These are phyloP conservation scores for Glarea lozoyensis DNA, from an alignment of 495 filamentous ascomycete genomes.

Conservation along the genomic window DNA sequence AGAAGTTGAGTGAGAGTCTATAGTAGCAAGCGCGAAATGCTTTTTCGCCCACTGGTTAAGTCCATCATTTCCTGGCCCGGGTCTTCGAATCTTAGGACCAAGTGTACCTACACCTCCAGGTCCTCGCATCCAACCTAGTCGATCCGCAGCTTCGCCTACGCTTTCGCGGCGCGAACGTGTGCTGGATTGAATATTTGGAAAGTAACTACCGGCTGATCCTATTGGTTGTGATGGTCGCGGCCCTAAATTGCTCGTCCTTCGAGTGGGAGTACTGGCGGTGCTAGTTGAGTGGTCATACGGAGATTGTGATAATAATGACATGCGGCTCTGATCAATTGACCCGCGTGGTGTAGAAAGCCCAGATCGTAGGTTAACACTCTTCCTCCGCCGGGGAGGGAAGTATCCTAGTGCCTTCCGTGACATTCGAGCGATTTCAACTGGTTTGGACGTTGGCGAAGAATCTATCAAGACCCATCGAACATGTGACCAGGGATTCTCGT, in stretches of 20 bases:
- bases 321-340: slow-evolving; percentile 46
- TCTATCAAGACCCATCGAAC: slow-evolving; percentile 80
- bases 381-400: slow-evolving; percentile 85
- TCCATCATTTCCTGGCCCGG: slow-evolving; percentile 72
- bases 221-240: slow-evolving; percentile 11
- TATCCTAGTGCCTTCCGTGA: slow-evolving; percentile 75
- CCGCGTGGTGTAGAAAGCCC: slow-evolving; percentile 53
- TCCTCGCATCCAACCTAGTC: slow-evolving; percentile 50
- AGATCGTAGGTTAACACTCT: slow-evolving; percentile 49
- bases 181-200: slow-evolving; percentile 16
- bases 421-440: slow-evolving; percentile 81
- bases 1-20: slow-evolving; percentile 45
- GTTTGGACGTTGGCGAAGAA: slow-evolving; percentile 42
- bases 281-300: slow-evolving; percentile 13
- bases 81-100: slow-evolving; percentile 52
- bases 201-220: slow-evolving; percentile 18
- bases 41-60: slow-evolving; percentile 71
- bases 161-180: slow-evolving; percentile 13
- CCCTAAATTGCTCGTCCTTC: slow-evolving; percentile 13
- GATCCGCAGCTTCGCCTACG: slow-evolving; percentile 23
- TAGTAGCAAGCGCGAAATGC: slow-evolving; percentile 63
- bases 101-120: slow-evolving; percentile 83
- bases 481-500: slow-evolving; percentile 58
- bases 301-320: slow-evolving; percentile 27
- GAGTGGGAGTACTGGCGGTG: slow-evolving; percentile 17